Evolutionary conservation across 2,329 filamentous ascomycete species (phyloP).

Genomic region (Trichoderma sp.): DNA sequence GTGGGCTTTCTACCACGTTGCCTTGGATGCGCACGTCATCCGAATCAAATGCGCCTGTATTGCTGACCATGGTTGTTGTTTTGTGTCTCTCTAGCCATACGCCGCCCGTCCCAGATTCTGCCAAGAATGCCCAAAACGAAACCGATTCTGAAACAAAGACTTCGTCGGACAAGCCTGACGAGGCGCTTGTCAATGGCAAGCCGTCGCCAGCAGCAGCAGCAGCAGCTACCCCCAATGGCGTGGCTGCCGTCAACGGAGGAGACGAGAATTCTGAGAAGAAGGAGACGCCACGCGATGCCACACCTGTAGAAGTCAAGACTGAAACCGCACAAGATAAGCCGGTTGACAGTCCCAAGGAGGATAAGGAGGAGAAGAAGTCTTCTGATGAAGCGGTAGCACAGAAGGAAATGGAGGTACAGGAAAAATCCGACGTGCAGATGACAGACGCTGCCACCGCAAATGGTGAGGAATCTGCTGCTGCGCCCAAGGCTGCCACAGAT

Average conservation of each 20-base stretch:
- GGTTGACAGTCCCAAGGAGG: background rate
- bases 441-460: conserved; percentile 19
- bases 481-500: conserved; percentile 1
- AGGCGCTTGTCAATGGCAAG: conserved; percentile 22
- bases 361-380: conserved; percentile 11
- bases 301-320: background rate
- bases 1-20: background rate
- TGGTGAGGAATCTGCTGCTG: background rate
- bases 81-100: conserved; percentile 16
- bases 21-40: background rate
- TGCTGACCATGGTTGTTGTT: conserved; percentile 26
- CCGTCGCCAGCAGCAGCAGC: conserved; percentile 10
- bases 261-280: conserved; percentile 18
- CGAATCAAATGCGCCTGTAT: conserved; percentile 12
- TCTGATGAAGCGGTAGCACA: conserved; percentile 2
- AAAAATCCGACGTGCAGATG: conserved; percentile 28
- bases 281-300: conserved; percentile 13
- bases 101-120: conserved; percentile 6
- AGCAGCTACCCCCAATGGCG: conserved; percentile 8
- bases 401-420: background rate
- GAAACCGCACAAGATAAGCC: conserved; percentile 10
- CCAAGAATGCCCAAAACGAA: conserved; percentile 17
- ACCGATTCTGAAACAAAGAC: conserved; percentile 18
- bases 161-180: conserved; percentile 20
- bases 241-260: conserved; percentile 4